A percentile compares a stretch with the other conserved stretches of the same genome.
phyloP scores from a whole-genome alignment of 192 early-diverging fungal genomes.

The Gonapodya prolifera region DNA sequence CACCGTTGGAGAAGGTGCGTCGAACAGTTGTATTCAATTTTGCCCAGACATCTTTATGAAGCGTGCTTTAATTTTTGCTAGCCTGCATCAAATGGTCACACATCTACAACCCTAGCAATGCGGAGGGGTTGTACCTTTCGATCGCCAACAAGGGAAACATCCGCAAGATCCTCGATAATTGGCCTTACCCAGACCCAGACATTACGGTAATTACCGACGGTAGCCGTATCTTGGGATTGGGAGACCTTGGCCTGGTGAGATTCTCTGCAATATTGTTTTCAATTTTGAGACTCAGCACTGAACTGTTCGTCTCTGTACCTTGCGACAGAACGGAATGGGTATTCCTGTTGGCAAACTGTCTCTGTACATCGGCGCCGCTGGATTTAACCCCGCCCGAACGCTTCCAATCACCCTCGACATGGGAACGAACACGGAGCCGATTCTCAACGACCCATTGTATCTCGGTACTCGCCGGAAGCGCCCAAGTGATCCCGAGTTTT shows the following conservation, averaged over 20 bases:
- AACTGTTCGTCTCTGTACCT: background rate
- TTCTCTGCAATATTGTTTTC: too few relatives aligned
- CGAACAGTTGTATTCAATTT: too few relatives aligned
- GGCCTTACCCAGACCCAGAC: constrained; percentile 53
- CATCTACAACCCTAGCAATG: constrained; percentile 65
- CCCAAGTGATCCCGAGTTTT: constrained; percentile 57
- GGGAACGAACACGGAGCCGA: constrained; percentile 76
- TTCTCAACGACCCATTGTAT: constrained; percentile 78
- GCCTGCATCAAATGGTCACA: constrained; percentile 82
- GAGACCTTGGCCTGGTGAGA: constrained; percentile 67
- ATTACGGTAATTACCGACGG: constrained; percentile 95
- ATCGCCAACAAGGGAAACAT: constrained; percentile 61
- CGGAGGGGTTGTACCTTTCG: constrained; percentile 81
- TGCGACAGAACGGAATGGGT: constrained; percentile 64
- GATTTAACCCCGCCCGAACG: constrained; percentile 72
- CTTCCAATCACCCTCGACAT: constrained; percentile 86
- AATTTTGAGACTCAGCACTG: too few relatives aligned
- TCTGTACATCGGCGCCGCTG: constrained; percentile 74
- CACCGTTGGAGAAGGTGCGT: constrained; percentile 16
- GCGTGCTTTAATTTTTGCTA: constrained; percentile 23
- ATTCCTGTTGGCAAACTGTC: constrained; percentile 93
- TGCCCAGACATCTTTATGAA: too few relatives aligned
- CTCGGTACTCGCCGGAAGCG: constrained; percentile 63
- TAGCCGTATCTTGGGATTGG: constrained; percentile 83
- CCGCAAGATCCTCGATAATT: constrained; percentile 64